Evolutionary conservation across 2,329 filamentous ascomycete species (phyloP), one percentile per base, ranked within the genome.

Genomic region (Fusarium goolgardi): DNA sequence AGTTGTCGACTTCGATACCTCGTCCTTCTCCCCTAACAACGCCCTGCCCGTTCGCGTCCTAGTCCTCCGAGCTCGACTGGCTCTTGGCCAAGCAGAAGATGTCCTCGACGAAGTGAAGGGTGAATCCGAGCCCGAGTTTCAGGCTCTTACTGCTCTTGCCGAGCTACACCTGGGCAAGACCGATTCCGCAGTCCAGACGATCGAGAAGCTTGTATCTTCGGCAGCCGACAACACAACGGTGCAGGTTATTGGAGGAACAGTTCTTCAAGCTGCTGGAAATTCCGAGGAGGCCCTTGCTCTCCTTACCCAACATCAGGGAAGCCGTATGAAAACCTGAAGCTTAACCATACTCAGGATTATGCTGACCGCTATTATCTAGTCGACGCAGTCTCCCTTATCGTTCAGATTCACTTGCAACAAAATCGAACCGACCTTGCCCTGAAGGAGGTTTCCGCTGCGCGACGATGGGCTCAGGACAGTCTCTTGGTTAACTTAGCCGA

Each of bases 401-500:
- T 94, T 31, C 95, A 99, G 79, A 96, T 98, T 72, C 91, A 97
- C 76, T 89, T 98, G 12, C 87, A 92, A 72, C 93, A 97, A 77
- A 97, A 97, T 83, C 88, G 95, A 71, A 91, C 91, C 74, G 95
- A 98, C 78, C 88, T 97, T 49, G 96, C 96, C 2, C 75, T 94
- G 15, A 97, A 97, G 80, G 95, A 97, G 81, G 94, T 97, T 37
- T 84, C 89, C 52, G 88, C 91, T 35, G 96, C 96, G 35, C 89
- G 94, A 78, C 88, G 93, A 80, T 98, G 95, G 92, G 96, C 95
- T 10, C 95, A 99, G 80, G 96, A 98, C 78, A 97, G 91, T 71
- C 82, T 98, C 39, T 84, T 98, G 50, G 93, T 98, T 69, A 98
- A 99, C 80, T 81, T 99, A 70, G 94, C 94, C 10, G 96, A 99